Base-by-base conservation (phyloP, 768 basidiomycete genomes). In the Amanita subjunquillea region DNA sequence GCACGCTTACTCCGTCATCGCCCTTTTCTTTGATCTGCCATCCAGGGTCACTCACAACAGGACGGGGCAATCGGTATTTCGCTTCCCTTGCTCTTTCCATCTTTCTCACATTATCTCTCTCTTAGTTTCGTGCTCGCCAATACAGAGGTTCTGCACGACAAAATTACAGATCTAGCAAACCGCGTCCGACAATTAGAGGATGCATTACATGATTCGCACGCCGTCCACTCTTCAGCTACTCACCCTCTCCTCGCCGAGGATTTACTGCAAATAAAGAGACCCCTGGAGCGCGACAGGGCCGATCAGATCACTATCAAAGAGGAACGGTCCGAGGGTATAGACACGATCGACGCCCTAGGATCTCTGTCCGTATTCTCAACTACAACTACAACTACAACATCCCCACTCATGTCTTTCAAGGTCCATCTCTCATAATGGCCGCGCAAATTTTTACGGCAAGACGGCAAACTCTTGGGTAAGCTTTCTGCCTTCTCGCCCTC, bases 151-250 rank as follows among this genome's bases (percentile, higher is more conserved):
- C 73, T 84, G 8, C 84, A 85, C 56, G 82, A 83, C 54, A 85
- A 83, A 65, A 85, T 85, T 43, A 74, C 73, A 41, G 58, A 72
- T 22, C 70, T 87, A 12, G 72, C 81, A 13, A 79, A 65, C 54
- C 78, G 84, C 42, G 80, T 85, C 38, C 75, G 82, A 48, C 72
- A 79, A 47, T 72, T 87, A n/a, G 84, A 87, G 62, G 82, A 85
- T 63, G 82, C 81, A 12, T 73, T 87, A 9, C 65, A 71, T 2
- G 68, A 76, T 43, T 72, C 78, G 4, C 79, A 85, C 60, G 56
- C 72, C 3, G 56, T 67, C 38, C 69, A 72, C 55, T 79, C 77
- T 1, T 62, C 57, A 44, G 74, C 77, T 32, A 62, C 67, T 0
- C 84, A 87, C 59, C 81, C 80, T 9, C 69, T 87, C 40, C 69